phyloP scores from a whole-genome alignment of 2,329 filamentous ascomycete genomes.

The Hansfordia pulvinata region DNA sequence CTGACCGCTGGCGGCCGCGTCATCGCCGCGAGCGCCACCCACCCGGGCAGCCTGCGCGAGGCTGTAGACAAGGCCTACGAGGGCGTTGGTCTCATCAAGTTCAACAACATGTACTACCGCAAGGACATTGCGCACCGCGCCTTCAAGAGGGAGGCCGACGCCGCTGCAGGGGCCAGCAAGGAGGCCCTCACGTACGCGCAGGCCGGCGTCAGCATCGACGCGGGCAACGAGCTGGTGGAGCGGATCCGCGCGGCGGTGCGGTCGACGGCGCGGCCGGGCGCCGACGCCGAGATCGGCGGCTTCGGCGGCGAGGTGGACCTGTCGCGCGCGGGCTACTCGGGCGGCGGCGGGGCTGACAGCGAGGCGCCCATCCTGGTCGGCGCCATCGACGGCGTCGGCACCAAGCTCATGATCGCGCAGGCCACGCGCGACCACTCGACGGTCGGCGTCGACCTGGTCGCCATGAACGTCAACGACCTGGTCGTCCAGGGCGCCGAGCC shows the following conservation, averaged over 20 bases:
- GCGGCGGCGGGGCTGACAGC: too few relatives aligned
- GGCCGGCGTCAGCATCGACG: slow-evolving; percentile 87
- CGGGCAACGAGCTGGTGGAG: slow-evolving; percentile 83
- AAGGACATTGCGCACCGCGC: slow-evolving; percentile 82
- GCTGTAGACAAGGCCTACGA: slow-evolving; percentile 83
- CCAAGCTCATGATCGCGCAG: slow-evolving; percentile 93
- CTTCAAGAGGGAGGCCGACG: slow-evolving; percentile 31
- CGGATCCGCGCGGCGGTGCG: slow-evolving; percentile 85
- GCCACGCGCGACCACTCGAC: slow-evolving; percentile 81
- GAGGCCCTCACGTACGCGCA: slow-evolving; percentile 75
- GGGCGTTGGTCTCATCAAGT: slow-evolving; percentile 66
- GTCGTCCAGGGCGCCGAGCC: slow-evolving; percentile 93
- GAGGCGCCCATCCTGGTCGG: slow-evolving; percentile 69
- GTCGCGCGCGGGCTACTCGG: slow-evolving; percentile 55
- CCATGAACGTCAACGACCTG: slow-evolving; percentile 98
- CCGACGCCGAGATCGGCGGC: slow-evolving; percentile 86
- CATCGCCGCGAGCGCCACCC: slow-evolving; percentile 79
- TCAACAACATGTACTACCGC: slow-evolving; percentile 81
- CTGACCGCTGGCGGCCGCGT: slow-evolving; percentile 79
- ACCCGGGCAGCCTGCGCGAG: slow-evolving; percentile 55
- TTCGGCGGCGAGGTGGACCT: slow-evolving; percentile 86
- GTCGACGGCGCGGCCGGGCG: slow-evolving; percentile 71
- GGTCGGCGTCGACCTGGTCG: slow-evolving; percentile 91
- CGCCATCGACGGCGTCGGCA: slow-evolving; percentile 88
- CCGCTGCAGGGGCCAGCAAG: too few relatives aligned